phyloP scores from a whole-genome alignment of 306 rosid genomes.

The Medicago lupulina region DNA sequence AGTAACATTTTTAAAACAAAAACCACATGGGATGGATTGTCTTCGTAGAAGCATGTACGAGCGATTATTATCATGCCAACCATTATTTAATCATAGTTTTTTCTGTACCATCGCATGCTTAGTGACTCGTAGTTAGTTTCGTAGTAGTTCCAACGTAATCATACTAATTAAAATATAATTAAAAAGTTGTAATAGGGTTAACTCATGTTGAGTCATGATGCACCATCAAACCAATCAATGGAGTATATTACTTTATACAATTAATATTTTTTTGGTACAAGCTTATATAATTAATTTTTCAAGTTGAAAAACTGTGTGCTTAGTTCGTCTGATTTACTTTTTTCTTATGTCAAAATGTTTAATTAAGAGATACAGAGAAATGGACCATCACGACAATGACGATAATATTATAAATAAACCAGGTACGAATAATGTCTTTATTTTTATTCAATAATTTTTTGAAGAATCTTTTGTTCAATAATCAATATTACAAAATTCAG shows the following conservation, averaged over 20 bases:
- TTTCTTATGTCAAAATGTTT: not conserved
- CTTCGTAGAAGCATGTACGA: not conserved
- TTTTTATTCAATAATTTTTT: not conserved
- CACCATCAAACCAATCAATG: constrained; percentile 19
- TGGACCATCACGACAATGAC: constrained; percentile 2
- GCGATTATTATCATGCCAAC: constrained; percentile 1
- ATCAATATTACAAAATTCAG: constrained; percentile 13
- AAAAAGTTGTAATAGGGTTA: not conserved
- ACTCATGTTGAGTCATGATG: constrained; percentile 45
- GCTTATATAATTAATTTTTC: not conserved
- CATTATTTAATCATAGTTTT: constrained; percentile 13
- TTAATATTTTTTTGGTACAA: not conserved
- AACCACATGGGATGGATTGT: constrained; percentile 12
- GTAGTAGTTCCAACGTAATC: constrained; percentile 37
- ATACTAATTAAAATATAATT: constrained; percentile 27
- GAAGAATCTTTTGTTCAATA: not conserved
- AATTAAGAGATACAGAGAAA: not conserved
- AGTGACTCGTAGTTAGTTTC: constrained; percentile 29
- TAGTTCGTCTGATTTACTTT: constrained; percentile 21
- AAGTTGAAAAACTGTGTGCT: constrained; percentile 45
- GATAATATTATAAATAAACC: constrained; percentile 9
- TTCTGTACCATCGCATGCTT: constrained; percentile 28
- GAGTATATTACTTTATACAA: not conserved
- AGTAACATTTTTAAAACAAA: not conserved
- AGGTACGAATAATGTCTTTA: not conserved